phyloP scores from a whole-genome alignment of 768 basidiomycete species.

The Lentinula edodes region DNA sequence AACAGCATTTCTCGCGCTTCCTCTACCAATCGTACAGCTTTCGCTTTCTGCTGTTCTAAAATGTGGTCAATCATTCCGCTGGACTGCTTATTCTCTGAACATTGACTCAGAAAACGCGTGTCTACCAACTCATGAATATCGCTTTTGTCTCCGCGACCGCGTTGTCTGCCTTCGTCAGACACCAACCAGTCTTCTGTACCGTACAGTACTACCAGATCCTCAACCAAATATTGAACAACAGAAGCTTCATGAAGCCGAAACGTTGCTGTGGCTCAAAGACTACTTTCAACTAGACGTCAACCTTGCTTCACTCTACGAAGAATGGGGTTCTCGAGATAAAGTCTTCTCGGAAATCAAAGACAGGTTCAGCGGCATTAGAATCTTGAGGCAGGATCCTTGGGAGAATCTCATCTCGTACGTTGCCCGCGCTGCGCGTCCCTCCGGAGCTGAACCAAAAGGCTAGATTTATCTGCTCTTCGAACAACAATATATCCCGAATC shows the following conservation, averaged over 20 bases:
- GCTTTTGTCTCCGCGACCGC: conserved; percentile 74
- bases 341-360: conserved; percentile 63
- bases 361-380: conserved; percentile 76
- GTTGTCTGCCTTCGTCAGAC: conserved; percentile 81
- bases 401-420: conserved; percentile 92
- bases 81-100: conserved; percentile 50
- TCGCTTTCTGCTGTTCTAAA: conserved; percentile 73
- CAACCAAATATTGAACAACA: conserved; percentile 27
- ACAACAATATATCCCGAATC: conserved; percentile 94
- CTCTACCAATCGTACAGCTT: conserved; percentile 61
- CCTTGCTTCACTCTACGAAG: conserved; percentile 60
- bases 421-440: not conserved
- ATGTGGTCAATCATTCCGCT: conserved; percentile 85
- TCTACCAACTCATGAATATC: conserved; percentile 56
- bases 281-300: conserved; percentile 89
- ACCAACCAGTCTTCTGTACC: conserved; percentile 61
- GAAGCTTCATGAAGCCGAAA: conserved; percentile 50
- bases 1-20: conserved; percentile 51
- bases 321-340: conserved; percentile 71
- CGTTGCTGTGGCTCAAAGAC: conserved; percentile 68
- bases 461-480: conserved; percentile 97
- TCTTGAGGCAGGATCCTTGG: conserved; percentile 92
- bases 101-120: conserved; percentile 12
- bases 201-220: conserved; percentile 54
- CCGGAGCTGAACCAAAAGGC: not conserved